Base-by-base conservation (phyloP, 495 filamentous ascomycete genomes). In the Friedmanniomyces endolithicus region DNA sequence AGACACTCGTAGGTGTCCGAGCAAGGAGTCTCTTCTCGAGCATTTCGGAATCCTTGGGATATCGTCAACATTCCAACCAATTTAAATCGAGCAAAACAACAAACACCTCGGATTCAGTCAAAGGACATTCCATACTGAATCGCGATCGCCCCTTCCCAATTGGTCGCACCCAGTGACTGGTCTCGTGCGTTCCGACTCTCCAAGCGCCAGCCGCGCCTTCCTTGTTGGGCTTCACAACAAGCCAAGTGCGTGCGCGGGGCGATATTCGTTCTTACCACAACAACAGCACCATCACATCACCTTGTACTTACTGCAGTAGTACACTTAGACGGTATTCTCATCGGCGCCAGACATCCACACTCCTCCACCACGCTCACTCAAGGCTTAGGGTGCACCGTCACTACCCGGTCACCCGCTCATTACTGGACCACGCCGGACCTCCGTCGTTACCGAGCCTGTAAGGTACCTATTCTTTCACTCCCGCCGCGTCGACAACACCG, bases 131-230 rank as follows among this genome's bases (percentile, higher is more conserved):
- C 44, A 47, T 16, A 19, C 44, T 23, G 44, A 3, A 16, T 24
- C 19, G 44, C 44, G 44, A 23, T 25, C 37, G 17, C 14, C 16
- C 4, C 14, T 6, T 14, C 37, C 37, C 37, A 4, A 41, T 41
- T 41, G 37, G 37, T 41, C 37, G 17, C 37, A 41, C 14, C 27
- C 37, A 14, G 17, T 41, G 6, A 20, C 2, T 47, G 44, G 17
- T 50, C 25, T 50, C 29, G 47, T 33, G 47, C 47, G 16, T 50
- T 35, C 37, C 12, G 37, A 41, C 12, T 41, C 37, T 14, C 16
- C 37, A 41, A 41, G 37, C 37, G 37, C 44, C 44, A 47, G 24
- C 24, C 47, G 24, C 29, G 24, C 47, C 29, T 50, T 50, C 47
- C 44, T 16, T 48, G 44, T 22, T 27, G 2, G 16, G 19, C 17